phyloP scores from a whole-genome alignment of 2,329 filamentous ascomycete species.

The Aspergillus ustus region DNA sequence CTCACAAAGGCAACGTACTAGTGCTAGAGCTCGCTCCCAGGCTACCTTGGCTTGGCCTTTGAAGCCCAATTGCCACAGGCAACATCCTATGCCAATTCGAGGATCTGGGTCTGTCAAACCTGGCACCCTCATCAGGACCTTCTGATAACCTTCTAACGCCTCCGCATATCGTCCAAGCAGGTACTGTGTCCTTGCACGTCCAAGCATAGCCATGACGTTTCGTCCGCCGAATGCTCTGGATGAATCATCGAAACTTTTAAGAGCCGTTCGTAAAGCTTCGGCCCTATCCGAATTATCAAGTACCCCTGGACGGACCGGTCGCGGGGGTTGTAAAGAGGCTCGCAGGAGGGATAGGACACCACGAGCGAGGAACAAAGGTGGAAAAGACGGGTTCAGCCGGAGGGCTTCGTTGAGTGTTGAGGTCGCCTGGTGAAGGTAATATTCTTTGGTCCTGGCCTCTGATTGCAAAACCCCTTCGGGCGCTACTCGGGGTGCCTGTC shows the following conservation, averaged over 20 bases:
- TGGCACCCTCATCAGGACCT: conserved; percentile 82
- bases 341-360: conserved; percentile 87
- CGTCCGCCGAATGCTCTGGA: conserved; percentile 80
- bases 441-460: conserved; percentile 88
- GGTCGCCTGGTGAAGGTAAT: conserved; percentile 89
- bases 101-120: conserved; percentile 91
- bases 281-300: conserved; percentile 71
- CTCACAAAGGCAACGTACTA: conserved; percentile 51
- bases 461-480: conserved; percentile 67
- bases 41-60: conserved; percentile 89
- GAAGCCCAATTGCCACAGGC: conserved; percentile 94
- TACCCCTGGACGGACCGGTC: conserved; percentile 63
- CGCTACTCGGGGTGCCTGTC: conserved; percentile 72
- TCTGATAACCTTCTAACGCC: conserved; percentile 82
- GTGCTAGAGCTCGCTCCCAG: conserved; percentile 85
- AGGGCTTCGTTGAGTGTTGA: conserved; percentile 93
- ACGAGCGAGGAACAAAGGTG: conserved; percentile 86
- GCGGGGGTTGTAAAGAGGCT: conserved; percentile 80
- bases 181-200: conserved; percentile 84
- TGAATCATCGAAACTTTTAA: conserved; percentile 95
- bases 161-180: conserved; percentile 86
- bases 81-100: conserved; percentile 93
- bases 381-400: conserved; percentile 88
- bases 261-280: conserved; percentile 80
- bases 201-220: conserved; percentile 91